Base-by-base conservation (phyloP, 1,284 basidiomycete species). In the Malassezia nana region DNA sequence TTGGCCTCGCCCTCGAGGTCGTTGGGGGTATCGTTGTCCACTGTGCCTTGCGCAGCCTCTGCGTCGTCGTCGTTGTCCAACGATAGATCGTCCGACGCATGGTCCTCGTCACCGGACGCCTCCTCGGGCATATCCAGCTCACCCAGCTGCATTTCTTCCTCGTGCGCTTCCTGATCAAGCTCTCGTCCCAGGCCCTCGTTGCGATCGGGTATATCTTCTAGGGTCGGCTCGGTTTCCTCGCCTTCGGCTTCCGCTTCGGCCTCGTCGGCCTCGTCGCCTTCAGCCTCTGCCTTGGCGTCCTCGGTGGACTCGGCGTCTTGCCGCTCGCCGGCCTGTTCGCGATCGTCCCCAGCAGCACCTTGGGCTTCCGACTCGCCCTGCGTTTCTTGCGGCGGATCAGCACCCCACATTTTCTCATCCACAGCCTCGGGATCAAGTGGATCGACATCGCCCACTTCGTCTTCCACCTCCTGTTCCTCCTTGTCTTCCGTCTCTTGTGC, bases 351-450 rank as follows among this genome's bases (percentile, higher is more conserved):
- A 8, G 50, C 47, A 2, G 50, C 43, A 24, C 48, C 61, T n/a
- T 49, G 50, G 9, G 48, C 50, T 18, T 62, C 59, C 13, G 42
- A 33, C n/a, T 52, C 45, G 22, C 58, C 48, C 7, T 57, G 51
- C 33, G 42, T 44, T 46, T 79, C 75, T 4, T 76, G 64, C 9
- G 80, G 78, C 25, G 91, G 85, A 62, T 91, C 85, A 60, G 90
- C 86, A 30, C 85, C 89, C 92, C 94, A 96, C 63, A 98, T 79
- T 77, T 96, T 96, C 77, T 98, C 92, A 69, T 98, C 92, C 9
- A 95, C 82, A 0, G 85, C 84, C 24, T 83, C 80, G 7, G 88
- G 86, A 75, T 95, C 90, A n/a, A 82, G 78, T 1, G 83, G 82
- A 75, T 94, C 89, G 38, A 95, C 78, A 57, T 91, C 81, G 25